Conservation (phyloP, 495 filamentous ascomycete genomes). For the Astrocystis sublimbata region DNA sequence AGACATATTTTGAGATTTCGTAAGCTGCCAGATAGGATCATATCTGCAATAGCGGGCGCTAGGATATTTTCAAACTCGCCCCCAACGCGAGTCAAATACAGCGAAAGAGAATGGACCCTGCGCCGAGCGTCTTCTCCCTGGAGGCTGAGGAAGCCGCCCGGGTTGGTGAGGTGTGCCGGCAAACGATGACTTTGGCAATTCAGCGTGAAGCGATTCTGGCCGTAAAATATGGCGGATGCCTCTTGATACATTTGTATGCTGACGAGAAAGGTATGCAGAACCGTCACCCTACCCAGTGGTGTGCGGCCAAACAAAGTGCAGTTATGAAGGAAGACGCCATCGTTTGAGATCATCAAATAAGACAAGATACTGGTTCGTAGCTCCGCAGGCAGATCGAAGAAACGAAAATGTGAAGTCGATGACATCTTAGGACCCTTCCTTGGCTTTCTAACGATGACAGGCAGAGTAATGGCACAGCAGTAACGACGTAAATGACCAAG, state of each 20-base stretch:
- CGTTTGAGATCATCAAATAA: constrained; percentile 24
- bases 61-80: constrained; percentile 31
- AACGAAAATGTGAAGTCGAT: constrained; percentile 17
- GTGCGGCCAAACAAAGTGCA: constrained; percentile 19
- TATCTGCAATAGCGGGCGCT: constrained; percentile 28
- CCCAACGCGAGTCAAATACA: constrained; percentile 32
- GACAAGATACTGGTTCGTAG: constrained; percentile 74
- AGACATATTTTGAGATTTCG: constrained; percentile 28
- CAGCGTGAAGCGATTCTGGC: constrained; percentile 34
- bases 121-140: constrained; percentile 29
- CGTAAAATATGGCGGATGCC: constrained; percentile 38
- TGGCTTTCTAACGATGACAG: neutral
- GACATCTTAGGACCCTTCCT: constrained; percentile 7
- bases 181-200: constrained; percentile 31
- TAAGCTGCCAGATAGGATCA: constrained; percentile 31
- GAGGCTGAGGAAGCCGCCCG: constrained; percentile 21
- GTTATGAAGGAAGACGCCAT: constrained; percentile 27
- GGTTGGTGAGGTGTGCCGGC: constrained; percentile 27
- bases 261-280: constrained; percentile 35
- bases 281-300: neutral
- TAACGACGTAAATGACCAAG: neutral
- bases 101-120: constrained; percentile 29
- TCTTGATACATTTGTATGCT: constrained; percentile 36
- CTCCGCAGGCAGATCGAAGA: constrained; percentile 70
- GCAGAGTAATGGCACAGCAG: neutral